Evolutionary conservation across 2,329 filamentous ascomycete genomes (phyloP).

Genomic region (Epichloe scottii): DNA sequence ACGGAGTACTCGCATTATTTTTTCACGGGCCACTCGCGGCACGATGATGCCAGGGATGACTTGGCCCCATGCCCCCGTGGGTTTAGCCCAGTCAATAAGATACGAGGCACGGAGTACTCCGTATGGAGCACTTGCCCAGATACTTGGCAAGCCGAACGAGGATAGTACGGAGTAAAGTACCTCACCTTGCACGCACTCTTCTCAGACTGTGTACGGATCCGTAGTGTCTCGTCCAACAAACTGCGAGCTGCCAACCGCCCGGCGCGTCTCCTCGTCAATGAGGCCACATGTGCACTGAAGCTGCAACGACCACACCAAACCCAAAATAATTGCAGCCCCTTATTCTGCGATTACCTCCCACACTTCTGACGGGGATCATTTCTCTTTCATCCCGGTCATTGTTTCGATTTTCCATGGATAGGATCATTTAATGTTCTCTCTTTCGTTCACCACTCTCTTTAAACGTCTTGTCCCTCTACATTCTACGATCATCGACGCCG

Average conservation of each 20-base stretch:
- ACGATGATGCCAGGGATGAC: too few species aligned
- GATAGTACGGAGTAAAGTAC: too few species aligned
- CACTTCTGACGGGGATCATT: conserved; percentile 1
- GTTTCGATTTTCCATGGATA: conserved; percentile 2
- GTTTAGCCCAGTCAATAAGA: too few species aligned
- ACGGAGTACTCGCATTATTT: too few species aligned
- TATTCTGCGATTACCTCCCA: conserved; percentile 5
- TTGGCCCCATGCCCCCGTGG: too few species aligned
- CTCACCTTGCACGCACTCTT: too few species aligned
- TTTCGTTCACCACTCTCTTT: conserved; percentile 13
- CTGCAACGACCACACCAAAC: neutral
- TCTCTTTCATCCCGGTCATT: conserved; percentile 5
- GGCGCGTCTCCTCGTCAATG: neutral
- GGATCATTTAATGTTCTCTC: conserved; percentile 2
- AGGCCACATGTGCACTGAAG: conserved; percentile 5
- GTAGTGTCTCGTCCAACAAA: neutral
- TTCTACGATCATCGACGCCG: neutral
- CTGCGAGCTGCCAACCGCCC: neutral
- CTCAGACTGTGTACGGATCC: too few species aligned
- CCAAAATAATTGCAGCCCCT: conserved; percentile 2
- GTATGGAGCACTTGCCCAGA: too few species aligned
- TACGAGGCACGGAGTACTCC: too few species aligned
- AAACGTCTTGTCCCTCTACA: conserved; percentile 2
- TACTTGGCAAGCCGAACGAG: too few species aligned
- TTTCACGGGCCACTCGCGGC: too few species aligned